These are phyloP conservation scores for Tuber microsphaerosporum DNA, from an alignment of 495 filamentous ascomycete genomes.

Conservation along the genomic window DNA sequence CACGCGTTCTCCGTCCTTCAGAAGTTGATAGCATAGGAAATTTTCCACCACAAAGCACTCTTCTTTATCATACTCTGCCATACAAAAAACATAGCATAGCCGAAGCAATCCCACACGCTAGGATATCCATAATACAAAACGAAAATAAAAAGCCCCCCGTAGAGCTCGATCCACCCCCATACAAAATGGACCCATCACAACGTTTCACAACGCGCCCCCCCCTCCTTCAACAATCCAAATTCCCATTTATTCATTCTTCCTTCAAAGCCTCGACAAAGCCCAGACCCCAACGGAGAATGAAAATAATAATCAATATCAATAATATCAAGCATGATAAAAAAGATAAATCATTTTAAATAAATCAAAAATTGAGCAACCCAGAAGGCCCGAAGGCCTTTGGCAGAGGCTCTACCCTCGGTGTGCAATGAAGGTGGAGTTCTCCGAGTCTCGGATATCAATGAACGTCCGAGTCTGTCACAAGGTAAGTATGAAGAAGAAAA, in stretches of 20 bases:
- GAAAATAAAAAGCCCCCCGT: not conserved
- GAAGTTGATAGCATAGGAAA: not conserved
- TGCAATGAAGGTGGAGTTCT: constrained; percentile 37
- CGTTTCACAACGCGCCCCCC: not conserved
- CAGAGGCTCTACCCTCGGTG: constrained; percentile 32
- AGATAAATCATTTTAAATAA: constrained; percentile 16
- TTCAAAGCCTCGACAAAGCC: not conserved
- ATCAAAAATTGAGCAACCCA: constrained; percentile 40
- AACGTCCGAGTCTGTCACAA: constrained; percentile 39
- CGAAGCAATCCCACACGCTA: not conserved
- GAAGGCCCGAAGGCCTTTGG: constrained; percentile 39
- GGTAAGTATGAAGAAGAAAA: constrained; percentile 32
- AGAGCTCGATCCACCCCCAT: not conserved
- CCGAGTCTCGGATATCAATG: constrained; percentile 36
- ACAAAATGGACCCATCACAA: not conserved
- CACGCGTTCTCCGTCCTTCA: not conserved
- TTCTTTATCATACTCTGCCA: not conserved
- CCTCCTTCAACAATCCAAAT: not conserved
- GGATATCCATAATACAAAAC: too few relatives aligned
- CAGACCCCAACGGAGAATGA: not conserved
- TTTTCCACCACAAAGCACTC: not conserved
- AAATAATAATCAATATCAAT: not conserved
- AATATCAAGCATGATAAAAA: constrained; percentile 1
- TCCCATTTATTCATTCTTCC: not conserved
- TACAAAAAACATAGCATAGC: not conserved